Evolutionary conservation across 1,139 yeast species (phyloP).

Genomic region (Scheffersomyces titani): DNA sequence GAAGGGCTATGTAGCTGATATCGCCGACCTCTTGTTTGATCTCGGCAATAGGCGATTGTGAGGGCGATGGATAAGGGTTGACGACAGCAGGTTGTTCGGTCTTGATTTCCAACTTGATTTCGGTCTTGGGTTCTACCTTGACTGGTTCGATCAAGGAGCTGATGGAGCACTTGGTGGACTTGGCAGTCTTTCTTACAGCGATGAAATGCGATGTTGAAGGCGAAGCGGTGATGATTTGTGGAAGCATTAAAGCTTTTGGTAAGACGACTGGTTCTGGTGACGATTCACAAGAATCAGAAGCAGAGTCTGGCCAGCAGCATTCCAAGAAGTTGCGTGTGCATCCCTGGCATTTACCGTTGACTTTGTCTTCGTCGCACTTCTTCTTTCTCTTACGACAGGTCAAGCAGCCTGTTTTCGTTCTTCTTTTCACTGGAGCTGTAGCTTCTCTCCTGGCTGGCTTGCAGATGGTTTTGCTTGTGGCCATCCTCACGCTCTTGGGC

Average conservation of each 20-base stretch:
- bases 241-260: not conserved
- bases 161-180: constrained; percentile 13
- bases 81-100: constrained; percentile 2
- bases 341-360: constrained; percentile 49
- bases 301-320: constrained; percentile 32
- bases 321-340: constrained; percentile 50
- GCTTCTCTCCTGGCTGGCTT: constrained; percentile 16
- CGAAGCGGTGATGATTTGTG: not conserved
- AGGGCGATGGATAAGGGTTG: constrained; percentile 17
- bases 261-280: constrained; percentile 1
- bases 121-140: constrained; percentile 1
- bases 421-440: constrained; percentile 21
- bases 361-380: constrained; percentile 65
- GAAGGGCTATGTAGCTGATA: constrained; percentile 16
- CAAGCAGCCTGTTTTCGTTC: constrained; percentile 75
- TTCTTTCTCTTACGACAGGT: constrained; percentile 74
- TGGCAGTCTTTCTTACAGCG: not conserved
- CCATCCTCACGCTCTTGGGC: constrained; percentile 13
- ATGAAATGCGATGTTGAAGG: not conserved
- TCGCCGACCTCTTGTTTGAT: constrained; percentile 11
- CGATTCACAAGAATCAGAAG: not conserved
- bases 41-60: constrained; percentile 20
- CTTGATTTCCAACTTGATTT: not conserved
- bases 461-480: constrained; percentile 14
- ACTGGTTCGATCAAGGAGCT: constrained; percentile 15